Conservation (phyloP, 2,329 filamentous ascomycete species). For the Colletotrichum salicis region DNA sequence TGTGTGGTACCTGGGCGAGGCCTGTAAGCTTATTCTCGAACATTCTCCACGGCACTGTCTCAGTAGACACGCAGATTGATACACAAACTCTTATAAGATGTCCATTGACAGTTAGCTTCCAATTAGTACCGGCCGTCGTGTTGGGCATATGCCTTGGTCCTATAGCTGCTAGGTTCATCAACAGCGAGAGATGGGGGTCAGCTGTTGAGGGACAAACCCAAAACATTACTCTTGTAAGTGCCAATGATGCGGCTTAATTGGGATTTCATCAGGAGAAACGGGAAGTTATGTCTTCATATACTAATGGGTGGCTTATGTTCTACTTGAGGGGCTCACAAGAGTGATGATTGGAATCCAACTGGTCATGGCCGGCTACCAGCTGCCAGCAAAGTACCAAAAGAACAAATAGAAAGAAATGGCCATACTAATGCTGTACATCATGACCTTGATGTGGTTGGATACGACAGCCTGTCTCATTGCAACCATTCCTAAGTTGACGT, state of each 20-base stretch:
- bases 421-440: slow-evolving; percentile 66
- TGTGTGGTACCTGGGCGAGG: slow-evolving; percentile 65
- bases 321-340: slow-evolving; percentile 57
- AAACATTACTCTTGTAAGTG: slow-evolving; percentile 52
- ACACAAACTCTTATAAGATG: not conserved
- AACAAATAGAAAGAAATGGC: slow-evolving; percentile 63
- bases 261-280: not conserved
- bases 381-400: slow-evolving; percentile 66
- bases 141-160: slow-evolving; percentile 66
- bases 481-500: slow-evolving; percentile 63
- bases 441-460: slow-evolving; percentile 71
- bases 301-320: not conserved
- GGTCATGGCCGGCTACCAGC: slow-evolving; percentile 71
- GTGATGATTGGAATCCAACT: slow-evolving; percentile 71
- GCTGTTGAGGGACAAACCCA: slow-evolving; percentile 43
- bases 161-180: slow-evolving; percentile 62
- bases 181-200: slow-evolving; percentile 53
- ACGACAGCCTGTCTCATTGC: slow-evolving; percentile 66
- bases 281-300: not conserved
- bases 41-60: not conserved
- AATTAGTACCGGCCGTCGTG: slow-evolving; percentile 63
- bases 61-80: not conserved
- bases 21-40: slow-evolving; percentile 49
- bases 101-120: slow-evolving; percentile 7
- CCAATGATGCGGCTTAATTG: not conserved